These are phyloP conservation scores for Stephanodiscus minutulus DNA, from an alignment of 108 stramenopile species.

Conservation along the genomic window DNA sequence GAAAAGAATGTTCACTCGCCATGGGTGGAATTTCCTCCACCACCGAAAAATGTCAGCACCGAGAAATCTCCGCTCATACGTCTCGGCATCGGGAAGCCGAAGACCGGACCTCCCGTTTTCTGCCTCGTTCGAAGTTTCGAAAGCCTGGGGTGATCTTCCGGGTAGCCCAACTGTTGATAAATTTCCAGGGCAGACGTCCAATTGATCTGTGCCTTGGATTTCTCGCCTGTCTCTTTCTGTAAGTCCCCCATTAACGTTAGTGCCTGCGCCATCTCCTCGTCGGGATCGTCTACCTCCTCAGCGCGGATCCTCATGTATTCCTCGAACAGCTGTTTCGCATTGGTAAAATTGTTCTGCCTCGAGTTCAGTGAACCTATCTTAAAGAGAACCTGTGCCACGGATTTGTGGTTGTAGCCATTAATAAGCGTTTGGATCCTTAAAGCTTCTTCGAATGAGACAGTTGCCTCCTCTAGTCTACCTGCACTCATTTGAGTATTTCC, in stretches of 20 bases:
- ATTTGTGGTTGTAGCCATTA: constrained; percentile 26
- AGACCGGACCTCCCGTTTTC: neutral
- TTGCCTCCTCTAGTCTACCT: constrained; percentile 32
- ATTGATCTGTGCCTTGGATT: constrained; percentile 50
- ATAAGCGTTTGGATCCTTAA: constrained; percentile 27
- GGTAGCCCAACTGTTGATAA: constrained; percentile 40
- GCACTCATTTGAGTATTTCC: constrained; percentile 38
- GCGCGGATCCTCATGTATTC: constrained; percentile 53
- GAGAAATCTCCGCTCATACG: neutral
- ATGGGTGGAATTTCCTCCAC: neutral
- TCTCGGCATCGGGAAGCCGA: neutral
- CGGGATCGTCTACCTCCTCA: constrained; percentile 42
- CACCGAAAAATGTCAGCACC: neutral
- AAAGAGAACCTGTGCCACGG: constrained; percentile 41
- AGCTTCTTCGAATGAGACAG: constrained; percentile 48
- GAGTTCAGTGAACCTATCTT: constrained; percentile 38
- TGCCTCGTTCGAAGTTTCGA: constrained; percentile 26
- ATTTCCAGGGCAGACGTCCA: constrained; percentile 53
- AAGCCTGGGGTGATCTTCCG: constrained; percentile 43
- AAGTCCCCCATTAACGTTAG: constrained; percentile 46
- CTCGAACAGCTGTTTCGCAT: constrained; percentile 45
- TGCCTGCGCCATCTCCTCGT: constrained; percentile 51
- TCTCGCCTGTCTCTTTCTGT: constrained; percentile 37
- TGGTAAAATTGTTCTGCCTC: constrained; percentile 23
- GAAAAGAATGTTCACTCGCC: neutral